Conservation (phyloP, 768 basidiomycete genomes). For the Boletus fagicola region DNA sequence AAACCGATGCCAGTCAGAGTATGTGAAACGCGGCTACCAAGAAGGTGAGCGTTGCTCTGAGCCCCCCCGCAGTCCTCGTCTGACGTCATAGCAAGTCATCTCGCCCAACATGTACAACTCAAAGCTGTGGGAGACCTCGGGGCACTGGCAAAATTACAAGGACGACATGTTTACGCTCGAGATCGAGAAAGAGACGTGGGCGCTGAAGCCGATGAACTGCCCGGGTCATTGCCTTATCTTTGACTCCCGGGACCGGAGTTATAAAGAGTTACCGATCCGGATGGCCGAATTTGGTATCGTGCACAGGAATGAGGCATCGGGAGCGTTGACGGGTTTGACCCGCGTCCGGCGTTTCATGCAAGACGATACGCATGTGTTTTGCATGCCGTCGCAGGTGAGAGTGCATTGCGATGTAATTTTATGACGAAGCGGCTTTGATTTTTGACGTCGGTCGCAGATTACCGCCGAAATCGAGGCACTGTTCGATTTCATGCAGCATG, state of each 20-base stretch:
- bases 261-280: conserved; percentile 93
- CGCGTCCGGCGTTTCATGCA: conserved; percentile 94
- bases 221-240: conserved; percentile 97
- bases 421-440: not conserved
- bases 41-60: conserved; percentile 55
- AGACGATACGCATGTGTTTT: conserved; percentile 99
- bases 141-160: conserved; percentile 97
- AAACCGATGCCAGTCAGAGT: conserved; percentile 61
- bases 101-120: conserved; percentile 97
- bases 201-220: conserved; percentile 98
- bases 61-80: not conserved
- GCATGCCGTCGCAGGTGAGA: conserved; percentile 83
- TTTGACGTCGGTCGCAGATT: conserved; percentile 48
- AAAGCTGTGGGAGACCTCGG: conserved; percentile 97
- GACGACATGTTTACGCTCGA: conserved; percentile 97
- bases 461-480: conserved; percentile 80
- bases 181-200: conserved; percentile 95
- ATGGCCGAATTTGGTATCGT: conserved; percentile 99
- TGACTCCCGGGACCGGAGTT: conserved; percentile 88
- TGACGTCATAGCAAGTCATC: conserved; percentile 59
- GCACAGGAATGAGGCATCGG: conserved; percentile 94
- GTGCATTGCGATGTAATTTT: not conserved
- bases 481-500: conserved; percentile 93
- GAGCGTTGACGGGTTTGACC: conserved; percentile 89
- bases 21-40: conserved; percentile 93